phyloP scores from a whole-genome alignment of 768 basidiomycete species.

The Antrodiella citrinella region DNA sequence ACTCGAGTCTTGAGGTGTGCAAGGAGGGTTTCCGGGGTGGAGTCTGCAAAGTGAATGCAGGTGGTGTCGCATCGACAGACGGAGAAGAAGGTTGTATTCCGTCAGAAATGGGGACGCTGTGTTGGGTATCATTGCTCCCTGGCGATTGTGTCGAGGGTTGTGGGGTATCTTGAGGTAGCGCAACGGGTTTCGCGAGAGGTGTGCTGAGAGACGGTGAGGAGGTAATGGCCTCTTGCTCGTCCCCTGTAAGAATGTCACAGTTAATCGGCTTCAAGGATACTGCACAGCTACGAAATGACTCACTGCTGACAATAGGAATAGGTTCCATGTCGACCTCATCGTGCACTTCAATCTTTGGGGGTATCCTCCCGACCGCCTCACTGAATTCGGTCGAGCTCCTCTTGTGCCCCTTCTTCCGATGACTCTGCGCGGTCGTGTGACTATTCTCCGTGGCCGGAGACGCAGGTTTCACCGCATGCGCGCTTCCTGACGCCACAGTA shows the following conservation, averaged over 20 bases:
- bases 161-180: slow-evolving; percentile 14
- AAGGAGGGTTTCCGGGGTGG: slow-evolving; percentile 40
- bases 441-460: slow-evolving; percentile 1
- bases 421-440: too few species aligned
- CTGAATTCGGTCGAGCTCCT: slow-evolving; percentile 21
- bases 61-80: slow-evolving; percentile 6
- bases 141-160: neutral
- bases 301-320: slow-evolving; percentile 8
- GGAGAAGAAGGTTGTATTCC: slow-evolving; percentile 12
- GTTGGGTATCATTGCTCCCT: too few species aligned
- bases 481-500: too few species aligned
- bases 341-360: slow-evolving; percentile 14
- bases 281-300: neutral
- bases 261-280: slow-evolving; percentile 4
- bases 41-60: slow-evolving; percentile 29
- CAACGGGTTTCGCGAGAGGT: slow-evolving; percentile 15
- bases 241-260: slow-evolving; percentile 21
- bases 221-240: slow-evolving; percentile 28
- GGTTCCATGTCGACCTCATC: slow-evolving; percentile 11
- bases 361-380: slow-evolving; percentile 18
- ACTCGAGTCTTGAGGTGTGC: slow-evolving; percentile 36
- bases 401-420: slow-evolving; percentile 20
- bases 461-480: slow-evolving; percentile 15
- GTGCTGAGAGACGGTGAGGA: slow-evolving; percentile 17
- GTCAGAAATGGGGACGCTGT: slow-evolving; percentile 5